These are phyloP conservation scores for Globisporangium camurandrum DNA, from an alignment of 352 stramenopile species.

Conservation along the genomic window DNA sequence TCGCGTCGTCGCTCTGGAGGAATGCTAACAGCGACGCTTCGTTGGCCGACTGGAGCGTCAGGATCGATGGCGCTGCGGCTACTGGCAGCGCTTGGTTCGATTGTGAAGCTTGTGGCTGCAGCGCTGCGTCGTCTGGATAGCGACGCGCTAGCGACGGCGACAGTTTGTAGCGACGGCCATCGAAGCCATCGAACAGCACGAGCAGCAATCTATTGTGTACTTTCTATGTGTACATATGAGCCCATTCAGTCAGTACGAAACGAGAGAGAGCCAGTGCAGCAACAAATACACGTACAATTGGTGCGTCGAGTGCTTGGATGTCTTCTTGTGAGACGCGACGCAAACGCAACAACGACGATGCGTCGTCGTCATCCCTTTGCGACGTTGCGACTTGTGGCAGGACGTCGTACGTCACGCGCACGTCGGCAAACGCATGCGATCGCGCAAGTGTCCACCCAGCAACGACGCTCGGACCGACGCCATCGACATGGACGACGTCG, in stretches of 20 bases:
- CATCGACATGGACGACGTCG: constrained; percentile 59
- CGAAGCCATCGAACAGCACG: constrained; percentile 76
- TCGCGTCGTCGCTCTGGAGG: constrained; percentile 56
- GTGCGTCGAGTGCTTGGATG: constrained; percentile 25
- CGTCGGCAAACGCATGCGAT: constrained; percentile 24
- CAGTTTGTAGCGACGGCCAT: constrained; percentile 43
- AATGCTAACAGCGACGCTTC: constrained; percentile 60
- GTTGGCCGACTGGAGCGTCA: constrained; percentile 61
- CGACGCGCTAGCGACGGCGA: constrained; percentile 49
- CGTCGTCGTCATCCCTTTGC: no score
- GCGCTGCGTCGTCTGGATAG: constrained; percentile 45
- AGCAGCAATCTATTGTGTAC: constrained; percentile 56
- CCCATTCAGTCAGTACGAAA: not conserved
- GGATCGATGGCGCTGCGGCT: constrained; percentile 43
- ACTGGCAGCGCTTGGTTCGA: not conserved
- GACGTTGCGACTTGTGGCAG: constrained; percentile 54
- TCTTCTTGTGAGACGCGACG: constrained; percentile 55
- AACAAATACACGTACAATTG: constrained; percentile 36
- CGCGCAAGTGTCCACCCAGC: constrained; percentile 42
- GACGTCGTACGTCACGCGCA: constrained; percentile 60
- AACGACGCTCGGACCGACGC: constrained; percentile 47
- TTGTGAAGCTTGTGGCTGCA: not conserved
- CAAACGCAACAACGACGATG: no score
- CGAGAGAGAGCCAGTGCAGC: no score
- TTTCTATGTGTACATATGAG: constrained; percentile 18